Conservation (phyloP, 108 stramenopile genomes). For the Cyclotella baltica region DNA sequence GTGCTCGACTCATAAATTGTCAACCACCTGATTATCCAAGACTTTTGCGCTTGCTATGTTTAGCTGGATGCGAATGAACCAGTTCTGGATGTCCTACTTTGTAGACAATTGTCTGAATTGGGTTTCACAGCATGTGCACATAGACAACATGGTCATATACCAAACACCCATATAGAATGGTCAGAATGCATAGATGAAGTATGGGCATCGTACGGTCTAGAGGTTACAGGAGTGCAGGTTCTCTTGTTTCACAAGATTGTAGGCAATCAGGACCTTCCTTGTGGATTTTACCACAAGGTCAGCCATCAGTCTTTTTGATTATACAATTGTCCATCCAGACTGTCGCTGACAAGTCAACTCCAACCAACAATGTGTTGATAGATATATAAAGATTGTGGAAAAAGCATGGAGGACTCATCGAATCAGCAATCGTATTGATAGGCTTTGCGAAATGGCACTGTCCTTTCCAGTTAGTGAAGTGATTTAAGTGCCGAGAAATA, state of each 20-base stretch:
- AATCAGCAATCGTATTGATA: not conserved
- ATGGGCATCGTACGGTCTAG: not conserved
- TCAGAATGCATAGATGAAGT: not conserved
- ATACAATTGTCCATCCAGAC: not conserved
- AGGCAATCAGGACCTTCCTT: too few relatives aligned
- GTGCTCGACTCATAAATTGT: too few relatives aligned
- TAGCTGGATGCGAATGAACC: not conserved
- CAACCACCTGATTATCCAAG: too few relatives aligned
- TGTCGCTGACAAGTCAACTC: not conserved
- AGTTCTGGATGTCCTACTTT: not conserved
- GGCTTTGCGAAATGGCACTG: not conserved
- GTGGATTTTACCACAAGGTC: not conserved
- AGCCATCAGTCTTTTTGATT: not conserved
- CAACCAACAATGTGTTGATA: not conserved
- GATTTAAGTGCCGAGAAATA: not conserved
- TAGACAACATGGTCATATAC: not conserved
- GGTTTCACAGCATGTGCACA: not conserved
- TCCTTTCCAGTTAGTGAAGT: not conserved
- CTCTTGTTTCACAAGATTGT: not conserved
- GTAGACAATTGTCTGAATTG: not conserved
- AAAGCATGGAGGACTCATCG: not conserved
- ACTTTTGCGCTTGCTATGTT: too few relatives aligned
- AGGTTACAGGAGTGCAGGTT: too few relatives aligned
- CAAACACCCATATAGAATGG: not conserved
- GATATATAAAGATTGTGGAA: not conserved